Base-by-base conservation (phyloP, 768 basidiomycete genomes). In the Serendipita vermifera region DNA sequence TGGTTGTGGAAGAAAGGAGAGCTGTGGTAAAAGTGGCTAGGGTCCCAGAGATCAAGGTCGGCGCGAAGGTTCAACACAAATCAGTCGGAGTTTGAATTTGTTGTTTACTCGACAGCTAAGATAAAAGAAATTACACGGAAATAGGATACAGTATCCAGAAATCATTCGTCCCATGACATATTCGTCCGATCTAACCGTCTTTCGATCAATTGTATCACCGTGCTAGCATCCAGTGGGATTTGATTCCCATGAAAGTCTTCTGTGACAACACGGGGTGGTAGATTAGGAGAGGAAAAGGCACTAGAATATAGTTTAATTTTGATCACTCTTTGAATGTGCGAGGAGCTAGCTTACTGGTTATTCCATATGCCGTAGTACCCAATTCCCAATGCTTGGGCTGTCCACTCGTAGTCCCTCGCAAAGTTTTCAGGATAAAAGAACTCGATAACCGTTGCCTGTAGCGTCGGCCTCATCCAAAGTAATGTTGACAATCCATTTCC, bases 401-500 rank as follows among this genome's bases (percentile, higher is more conserved):
- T 87, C 59, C 78, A 88, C 66, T 88, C 80, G 64, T 92, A 92
- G 65, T 92, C 89, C 60, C 79, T 77, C 9, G 90, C 87, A 64
- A 92, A 92, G 2, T 90, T 89, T 38, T 75, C 75, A 0, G 84
- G 84, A 67, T 75, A 87, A 68, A 91, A 92, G 69, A 96, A 91
- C 64, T 96, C 92, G 64, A 94, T 87, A 31, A 96, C 89, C 0
- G 92, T 90, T 31, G 87, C 77, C 15, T 83, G 75, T 3, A 82
- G 81, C 2, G 78, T 79, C 1, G 87, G 85, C 22, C 85, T 83
- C 92, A 94, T 96, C 91, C 90, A 96, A 3, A 96, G 66, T 0
- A 93, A 75, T 27, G 87, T 77, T 0, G 90, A 93, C 35, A 96
- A 67, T 31, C 88, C 92, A 64, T 96, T 94, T 7, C 92, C 91